Evolutionary conservation across 129 eudicot species (phyloP).

Genomic region (Cynara cardunculus): DNA sequence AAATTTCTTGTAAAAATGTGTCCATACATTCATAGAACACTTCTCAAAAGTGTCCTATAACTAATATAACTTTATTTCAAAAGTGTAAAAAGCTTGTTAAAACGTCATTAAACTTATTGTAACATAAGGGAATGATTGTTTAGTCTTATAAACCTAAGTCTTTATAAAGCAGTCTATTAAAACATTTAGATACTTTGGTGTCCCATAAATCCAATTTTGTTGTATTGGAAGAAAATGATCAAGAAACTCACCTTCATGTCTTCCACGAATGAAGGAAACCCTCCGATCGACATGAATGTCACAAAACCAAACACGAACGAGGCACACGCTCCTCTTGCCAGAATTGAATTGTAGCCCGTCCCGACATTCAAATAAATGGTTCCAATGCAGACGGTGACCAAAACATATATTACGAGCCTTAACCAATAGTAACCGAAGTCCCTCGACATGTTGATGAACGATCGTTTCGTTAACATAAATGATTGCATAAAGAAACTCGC

Average conservation of each 20-base stretch:
- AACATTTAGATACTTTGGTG: neutral
- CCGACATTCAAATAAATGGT: slow-evolving; percentile 84
- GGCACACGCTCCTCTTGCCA: slow-evolving; percentile 98
- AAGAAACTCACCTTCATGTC: slow-evolving; percentile 78
- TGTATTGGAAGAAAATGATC: neutral
- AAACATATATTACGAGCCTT: slow-evolving; percentile 78
- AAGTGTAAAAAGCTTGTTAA: too few relatives aligned
- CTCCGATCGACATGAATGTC: slow-evolving; percentile 98
- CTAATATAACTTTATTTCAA: too few relatives aligned
- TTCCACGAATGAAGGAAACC: slow-evolving; percentile 96
- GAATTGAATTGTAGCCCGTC: slow-evolving; percentile 75
- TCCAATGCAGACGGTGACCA: slow-evolving; percentile 94
- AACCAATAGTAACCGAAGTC: slow-evolving; percentile 99
- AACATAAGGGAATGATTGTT: too few relatives aligned
- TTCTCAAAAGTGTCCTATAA: too few relatives aligned
- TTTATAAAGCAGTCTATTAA: neutral
- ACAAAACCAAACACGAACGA: slow-evolving; percentile 97
- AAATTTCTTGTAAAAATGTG: too few relatives aligned
- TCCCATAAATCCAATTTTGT: too few relatives aligned
- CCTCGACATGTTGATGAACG: slow-evolving; percentile 93
- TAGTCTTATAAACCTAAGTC: too few relatives aligned
- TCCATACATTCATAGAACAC: too few relatives aligned
- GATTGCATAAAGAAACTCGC: slow-evolving; percentile 97
- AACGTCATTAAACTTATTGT: too few relatives aligned
- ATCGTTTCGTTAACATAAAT: slow-evolving; percentile 75